Base-by-base conservation (phyloP, 768 basidiomycete species). In the Serendipita sp. region DNA sequence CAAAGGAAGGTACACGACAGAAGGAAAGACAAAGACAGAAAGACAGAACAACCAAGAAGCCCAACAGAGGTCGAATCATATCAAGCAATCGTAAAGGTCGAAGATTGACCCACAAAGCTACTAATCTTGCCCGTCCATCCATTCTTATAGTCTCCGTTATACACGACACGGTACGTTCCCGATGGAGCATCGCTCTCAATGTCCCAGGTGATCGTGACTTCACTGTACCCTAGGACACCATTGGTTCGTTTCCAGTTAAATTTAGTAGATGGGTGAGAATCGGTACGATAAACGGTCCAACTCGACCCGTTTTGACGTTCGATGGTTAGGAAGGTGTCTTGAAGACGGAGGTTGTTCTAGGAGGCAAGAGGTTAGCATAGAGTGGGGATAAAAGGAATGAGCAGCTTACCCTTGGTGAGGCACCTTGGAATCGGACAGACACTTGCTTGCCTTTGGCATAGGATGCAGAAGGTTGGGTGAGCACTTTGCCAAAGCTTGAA, bases 181-280 rank as follows among this genome's bases (percentile, higher is more conserved):
- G 80, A 86, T 83, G 69, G 34, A 66, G 37, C 53, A 33, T 36
- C 53, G 46, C 77, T 79, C 27, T 72, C 71, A 46, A 65, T 78
- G 72, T 71, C 85, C 86, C 86, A 88, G 48, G 81, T 79, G 64
- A 88, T 76, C 50, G 80, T 80, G 36, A 87, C 85, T 3, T 79
- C 80, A 69, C 85, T 87, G 16, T 79, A 81, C 4, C 81, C 84
- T 45, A 82, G 71, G 69, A 83, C 80, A 1, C 75, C 76, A 72
- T 72, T 84, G 11, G 77, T 81, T 72, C 85, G 77, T 27, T 69
- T 72, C 88, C 88, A 89, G 64, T 77, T 75, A 69, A 80, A 88
- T 18, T 76, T 77, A 1, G 87, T 88, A 3, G 85, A 88, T 34
- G 86, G 86, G 71, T 89, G 87, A 18, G 88, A 88, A 73, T 91